These are phyloP conservation scores for Fistulifera solaris DNA, from an alignment of 108 stramenopile species.

Conservation along the genomic window DNA sequence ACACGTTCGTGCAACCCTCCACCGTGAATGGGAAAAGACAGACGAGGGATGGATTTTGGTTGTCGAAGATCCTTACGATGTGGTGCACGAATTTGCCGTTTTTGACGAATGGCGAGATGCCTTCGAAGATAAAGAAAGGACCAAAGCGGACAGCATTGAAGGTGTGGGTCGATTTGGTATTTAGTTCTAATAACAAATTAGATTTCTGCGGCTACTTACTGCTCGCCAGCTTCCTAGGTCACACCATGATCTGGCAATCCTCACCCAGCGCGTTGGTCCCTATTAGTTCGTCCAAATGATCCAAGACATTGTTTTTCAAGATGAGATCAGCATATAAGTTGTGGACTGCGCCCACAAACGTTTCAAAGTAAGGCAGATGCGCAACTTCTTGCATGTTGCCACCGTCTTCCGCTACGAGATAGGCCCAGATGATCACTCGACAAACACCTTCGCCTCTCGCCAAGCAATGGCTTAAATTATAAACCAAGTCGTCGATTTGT, in stretches of 20 bases:
- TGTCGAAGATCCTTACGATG: conserved; percentile 29
- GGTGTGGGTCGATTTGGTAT: conserved; percentile 69
- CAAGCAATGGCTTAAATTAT: not conserved
- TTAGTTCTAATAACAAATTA: conserved; percentile 9
- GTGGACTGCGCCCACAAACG: conserved; percentile 42
- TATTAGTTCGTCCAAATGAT: conserved; percentile 28
- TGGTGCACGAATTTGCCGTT: conserved; percentile 48
- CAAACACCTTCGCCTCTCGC: not conserved
- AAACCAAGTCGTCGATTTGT: not conserved
- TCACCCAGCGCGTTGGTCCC: no score
- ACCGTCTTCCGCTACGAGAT: conserved; percentile 31
- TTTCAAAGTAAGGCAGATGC: conserved; percentile 20
- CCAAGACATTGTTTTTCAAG: conserved; percentile 41
- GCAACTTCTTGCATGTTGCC: conserved; percentile 42
- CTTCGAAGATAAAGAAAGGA: conserved; percentile 40
- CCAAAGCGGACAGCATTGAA: conserved; percentile 25
- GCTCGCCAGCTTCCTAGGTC: no score
- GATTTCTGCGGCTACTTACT: no score
- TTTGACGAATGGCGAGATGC: conserved; percentile 50
- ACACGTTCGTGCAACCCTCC: conserved; percentile 16
- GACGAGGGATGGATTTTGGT: conserved; percentile 19
- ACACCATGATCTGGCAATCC: no score
- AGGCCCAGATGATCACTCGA: not conserved
- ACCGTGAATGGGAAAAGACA: conserved; percentile 21
- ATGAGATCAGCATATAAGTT: conserved; percentile 66